A percentile compares a stretch with the other conserved stretches of the same genome.
Evolutionary conservation across 164 flowering plant species (phyloP).

Genomic region (Tetracentron sinense): DNA sequence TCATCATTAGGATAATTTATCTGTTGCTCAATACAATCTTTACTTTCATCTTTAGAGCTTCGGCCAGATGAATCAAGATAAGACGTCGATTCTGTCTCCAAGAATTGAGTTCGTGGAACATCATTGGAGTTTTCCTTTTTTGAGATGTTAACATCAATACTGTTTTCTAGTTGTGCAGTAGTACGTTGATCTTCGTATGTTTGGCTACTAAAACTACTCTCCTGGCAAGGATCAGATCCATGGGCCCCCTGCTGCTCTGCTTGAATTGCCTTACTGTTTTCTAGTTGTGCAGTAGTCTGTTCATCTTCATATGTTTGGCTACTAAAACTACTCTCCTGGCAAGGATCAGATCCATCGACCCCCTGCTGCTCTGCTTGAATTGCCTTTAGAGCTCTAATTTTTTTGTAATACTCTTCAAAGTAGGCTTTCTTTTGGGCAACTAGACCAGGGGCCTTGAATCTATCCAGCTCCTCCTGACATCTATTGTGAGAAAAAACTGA

Average conservation of each 20-base stretch:
- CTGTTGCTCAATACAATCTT: conserved; percentile 2
- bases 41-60: not conserved
- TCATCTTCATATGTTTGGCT: conserved; percentile 12
- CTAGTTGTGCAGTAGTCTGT: not conserved
- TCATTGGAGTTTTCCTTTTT: conserved; percentile 1
- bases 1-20: not conserved
- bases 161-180: not conserved
- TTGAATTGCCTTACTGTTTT: conserved; percentile 21
- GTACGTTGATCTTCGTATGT: not conserved
- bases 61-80: not conserved
- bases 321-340: not conserved
- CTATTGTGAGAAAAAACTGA: conserved; percentile 32
- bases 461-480: conserved; percentile 32
- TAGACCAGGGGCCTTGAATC: conserved; percentile 29
- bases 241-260: conserved; percentile 14
- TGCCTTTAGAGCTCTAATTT: conserved; percentile 24
- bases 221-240: conserved; percentile 3
- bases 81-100: not conserved
- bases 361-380: conserved; percentile 20
- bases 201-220: conserved; percentile 6
- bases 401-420: conserved; percentile 34
- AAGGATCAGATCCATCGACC: conserved; percentile 4
- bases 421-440: conserved; percentile 39
- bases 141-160: not conserved
- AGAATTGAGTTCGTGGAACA: conserved; percentile 2